Conservation (phyloP, 306 rosid genomes). For the Trifolium pratense region DNA sequence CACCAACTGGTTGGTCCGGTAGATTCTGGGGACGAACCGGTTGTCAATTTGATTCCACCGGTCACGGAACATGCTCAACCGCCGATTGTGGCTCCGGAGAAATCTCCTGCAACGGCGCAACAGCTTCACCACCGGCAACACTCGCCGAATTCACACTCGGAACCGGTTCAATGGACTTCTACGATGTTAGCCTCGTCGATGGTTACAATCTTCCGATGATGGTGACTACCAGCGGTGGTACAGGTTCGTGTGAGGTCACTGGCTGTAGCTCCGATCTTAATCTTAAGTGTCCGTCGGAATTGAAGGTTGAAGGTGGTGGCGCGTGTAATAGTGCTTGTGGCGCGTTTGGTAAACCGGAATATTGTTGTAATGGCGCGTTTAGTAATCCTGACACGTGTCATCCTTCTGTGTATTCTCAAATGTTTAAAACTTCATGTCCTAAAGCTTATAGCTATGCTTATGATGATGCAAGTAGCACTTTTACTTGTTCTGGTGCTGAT, state of each 20-base stretch:
- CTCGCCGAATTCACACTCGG: conserved; percentile 93
- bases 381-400: conserved; percentile 71
- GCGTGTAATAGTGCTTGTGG: conserved; percentile 91
- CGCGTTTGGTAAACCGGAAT: conserved; percentile 79
- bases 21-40: conserved; percentile 89
- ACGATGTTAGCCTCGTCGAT: conserved; percentile 94
- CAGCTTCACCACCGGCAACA: conserved; percentile 86
- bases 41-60: conserved; percentile 63
- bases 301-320: conserved; percentile 59
- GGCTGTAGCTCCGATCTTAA: conserved; percentile 78
- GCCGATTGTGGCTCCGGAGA: conserved; percentile 85
- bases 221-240: conserved; percentile 64
- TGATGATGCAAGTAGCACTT: conserved; percentile 84
- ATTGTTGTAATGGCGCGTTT: conserved; percentile 77
- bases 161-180: conserved; percentile 72
- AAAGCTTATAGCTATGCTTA: conserved; percentile 86
- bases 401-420: conserved; percentile 71
- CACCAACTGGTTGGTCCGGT: conserved; percentile 92
- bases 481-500: conserved; percentile 77
- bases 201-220: conserved; percentile 87
- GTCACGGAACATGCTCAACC: conserved; percentile 65
- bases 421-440: conserved; percentile 88
- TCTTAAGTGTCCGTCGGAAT: conserved; percentile 66
- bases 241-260: conserved; percentile 68
- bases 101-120: conserved; percentile 71